phyloP scores from a whole-genome alignment of 495 filamentous ascomycete genomes.

The Aspergillus saccharolyticus region DNA sequence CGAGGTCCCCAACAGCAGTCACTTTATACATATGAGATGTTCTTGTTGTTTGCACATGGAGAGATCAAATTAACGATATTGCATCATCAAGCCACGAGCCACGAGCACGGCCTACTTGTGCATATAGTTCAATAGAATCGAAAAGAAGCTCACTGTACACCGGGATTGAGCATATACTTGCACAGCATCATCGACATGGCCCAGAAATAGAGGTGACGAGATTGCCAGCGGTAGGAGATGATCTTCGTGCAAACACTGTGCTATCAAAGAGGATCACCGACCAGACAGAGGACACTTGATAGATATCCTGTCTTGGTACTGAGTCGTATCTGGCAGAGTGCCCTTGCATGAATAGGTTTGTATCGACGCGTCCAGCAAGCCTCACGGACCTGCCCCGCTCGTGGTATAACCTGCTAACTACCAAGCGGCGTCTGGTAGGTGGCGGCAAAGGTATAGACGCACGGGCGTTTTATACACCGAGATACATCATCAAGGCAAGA shows the following conservation, averaged over 20 bases:
- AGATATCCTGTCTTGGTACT: neutral
- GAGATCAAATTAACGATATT: neutral
- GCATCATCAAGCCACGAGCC: neutral
- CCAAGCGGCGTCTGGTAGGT: neutral
- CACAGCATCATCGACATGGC: neutral
- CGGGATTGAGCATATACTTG: no score
- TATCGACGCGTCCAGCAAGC: neutral
- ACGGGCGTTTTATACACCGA: neutral
- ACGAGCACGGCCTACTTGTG: neutral
- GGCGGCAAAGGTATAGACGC: neutral
- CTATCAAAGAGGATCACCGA: neutral
- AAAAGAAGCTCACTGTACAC: neutral
- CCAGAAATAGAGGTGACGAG: neutral
- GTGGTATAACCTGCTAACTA: neutral
- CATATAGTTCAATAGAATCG: neutral
- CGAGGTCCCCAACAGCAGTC: neutral
- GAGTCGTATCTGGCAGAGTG: neutral
- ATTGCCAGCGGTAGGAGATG: neutral
- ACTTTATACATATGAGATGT: neutral
- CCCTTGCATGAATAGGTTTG: neutral
- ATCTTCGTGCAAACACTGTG: neutral
- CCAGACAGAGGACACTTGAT: neutral
- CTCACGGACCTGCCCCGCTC: neutral
- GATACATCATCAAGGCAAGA: neutral
- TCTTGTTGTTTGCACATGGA: neutral